Evolutionary conservation across 495 filamentous ascomycete species (phyloP), one percentile per base, ranked within the genome.

Genomic region (Aspergillus ellipticus): DNA sequence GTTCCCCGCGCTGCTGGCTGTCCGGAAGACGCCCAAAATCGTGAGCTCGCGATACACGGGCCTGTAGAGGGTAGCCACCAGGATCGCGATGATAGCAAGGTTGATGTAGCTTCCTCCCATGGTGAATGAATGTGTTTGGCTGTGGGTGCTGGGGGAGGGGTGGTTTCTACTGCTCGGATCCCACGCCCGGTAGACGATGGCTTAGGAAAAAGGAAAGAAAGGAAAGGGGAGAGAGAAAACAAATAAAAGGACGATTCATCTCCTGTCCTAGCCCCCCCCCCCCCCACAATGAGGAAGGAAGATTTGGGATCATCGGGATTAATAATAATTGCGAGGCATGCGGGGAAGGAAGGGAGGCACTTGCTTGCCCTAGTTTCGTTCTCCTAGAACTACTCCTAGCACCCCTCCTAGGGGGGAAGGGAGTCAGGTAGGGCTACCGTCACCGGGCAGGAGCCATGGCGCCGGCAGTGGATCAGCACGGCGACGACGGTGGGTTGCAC

Each of bases 1-100:
- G 10, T 72, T 68, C 3, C 64, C 55, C 22, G 66, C 33, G 22
- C 45, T 61, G 33, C 52, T 49, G 41, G 62, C 24, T 13, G 60
- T 57, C 24, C 62, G 51, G 57, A 65, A 65, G 13, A 66, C 43
- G 24, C 74, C 79, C 3, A 67, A 11, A 33, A 75, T 56, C 3
- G 50, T 67, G 7, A 68, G 24, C 20, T 66, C 21, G 21, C 64
- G 74, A 13, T 49, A 51, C 4, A 75, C 49, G 0, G 72, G 67
- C 10, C 53, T 52, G 42, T 71, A 73, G 35, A 77, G 49, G 6
- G 66, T 51, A 11, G 74, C 65, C 16, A 61, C 63, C 10, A 79
- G 57, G n/a, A 60, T 58, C n/a, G 64, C 58, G 24, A 78, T 15
- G 4, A 75, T 60, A 51, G 67, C 60, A 6, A 75, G 57, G 33